Evolutionary conservation across 1,139 yeast genomes (phyloP).

Genomic region (Debaryomycetaceae sp.): DNA sequence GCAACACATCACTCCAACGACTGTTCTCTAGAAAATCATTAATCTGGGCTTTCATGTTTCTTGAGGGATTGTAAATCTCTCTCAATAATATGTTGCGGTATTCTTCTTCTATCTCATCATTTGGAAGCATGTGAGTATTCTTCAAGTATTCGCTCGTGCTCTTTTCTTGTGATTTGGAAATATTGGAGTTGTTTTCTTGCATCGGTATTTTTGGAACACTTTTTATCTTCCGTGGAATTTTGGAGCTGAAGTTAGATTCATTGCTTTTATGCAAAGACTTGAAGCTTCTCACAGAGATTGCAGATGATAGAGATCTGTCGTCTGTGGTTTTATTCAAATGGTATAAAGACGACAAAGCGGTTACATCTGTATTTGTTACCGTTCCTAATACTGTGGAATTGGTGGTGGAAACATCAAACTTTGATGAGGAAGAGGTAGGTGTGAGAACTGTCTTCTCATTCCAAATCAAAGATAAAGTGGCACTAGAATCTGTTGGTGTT

Average conservation of each 20-base stretch:
- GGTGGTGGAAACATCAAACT: slow-evolving; percentile 26
- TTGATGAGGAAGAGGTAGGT: slow-evolving; percentile 16
- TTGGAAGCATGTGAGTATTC: not conserved
- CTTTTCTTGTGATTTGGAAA: not conserved
- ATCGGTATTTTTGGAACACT: not conserved
- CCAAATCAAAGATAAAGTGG: slow-evolving; percentile 27
- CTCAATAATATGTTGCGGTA: slow-evolving; percentile 52
- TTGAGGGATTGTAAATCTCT: slow-evolving; percentile 66
- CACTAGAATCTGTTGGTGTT: slow-evolving; percentile 15
- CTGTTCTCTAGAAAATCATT: slow-evolving; percentile 37
- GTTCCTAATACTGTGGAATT: slow-evolving; percentile 38
- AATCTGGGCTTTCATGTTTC: slow-evolving; percentile 47
- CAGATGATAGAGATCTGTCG: not conserved
- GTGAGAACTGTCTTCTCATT: slow-evolving; percentile 14
- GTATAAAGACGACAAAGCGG: slow-evolving; percentile 42
- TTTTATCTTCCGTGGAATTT: not conserved
- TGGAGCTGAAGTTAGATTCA: not conserved
- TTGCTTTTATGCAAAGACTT: not conserved
- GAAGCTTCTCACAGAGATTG: slow-evolving; percentile 7
- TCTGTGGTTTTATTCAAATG: slow-evolving; percentile 36
- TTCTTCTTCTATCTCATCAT: slow-evolving; percentile 3
- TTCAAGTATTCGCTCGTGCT: not conserved
- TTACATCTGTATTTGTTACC: slow-evolving; percentile 30
- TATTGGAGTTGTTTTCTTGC: not conserved
- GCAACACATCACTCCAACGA: slow-evolving; percentile 89